Evolutionary conservation across 2,329 filamentous ascomycete species (phyloP).

Genomic region (Sclerotinia spermophila): DNA sequence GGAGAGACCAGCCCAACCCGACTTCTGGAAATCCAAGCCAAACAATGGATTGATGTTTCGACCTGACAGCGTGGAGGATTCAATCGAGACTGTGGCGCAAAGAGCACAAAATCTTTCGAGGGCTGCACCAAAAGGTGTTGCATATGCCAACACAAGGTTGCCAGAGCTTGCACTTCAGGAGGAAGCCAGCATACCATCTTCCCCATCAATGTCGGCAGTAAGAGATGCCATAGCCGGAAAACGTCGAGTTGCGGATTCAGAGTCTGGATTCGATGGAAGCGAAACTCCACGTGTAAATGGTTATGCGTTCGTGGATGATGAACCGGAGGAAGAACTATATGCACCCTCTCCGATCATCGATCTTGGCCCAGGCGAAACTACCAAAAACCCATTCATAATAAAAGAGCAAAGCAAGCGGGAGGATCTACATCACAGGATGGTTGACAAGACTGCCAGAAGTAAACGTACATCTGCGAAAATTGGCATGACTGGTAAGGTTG

Average conservation of each 20-base stretch:
- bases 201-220: slow-evolving; percentile 80
- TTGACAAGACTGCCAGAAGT: slow-evolving; percentile 72
- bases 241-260: slow-evolving; percentile 58
- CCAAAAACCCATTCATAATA: slow-evolving; percentile 77
- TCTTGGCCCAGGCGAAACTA: slow-evolving; percentile 57
- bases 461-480: slow-evolving; percentile 61
- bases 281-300: slow-evolving; percentile 91
- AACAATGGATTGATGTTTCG: slow-evolving; percentile 86
- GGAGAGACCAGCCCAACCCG: slow-evolving; percentile 70
- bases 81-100: slow-evolving; percentile 60
- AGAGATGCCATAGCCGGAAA: slow-evolving; percentile 78
- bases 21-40: slow-evolving; percentile 71
- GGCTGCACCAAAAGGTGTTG: slow-evolving; percentile 71
- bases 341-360: slow-evolving; percentile 47
- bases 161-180: slow-evolving; percentile 46
- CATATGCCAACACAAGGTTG: slow-evolving; percentile 81
- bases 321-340: slow-evolving; percentile 50
- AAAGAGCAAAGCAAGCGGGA: slow-evolving; percentile 72
- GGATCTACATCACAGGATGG: slow-evolving; percentile 78
- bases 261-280: slow-evolving; percentile 53
- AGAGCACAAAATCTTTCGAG: slow-evolving; percentile 66
- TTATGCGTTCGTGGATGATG: slow-evolving; percentile 90
- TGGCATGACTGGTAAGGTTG: slow-evolving; percentile 57
- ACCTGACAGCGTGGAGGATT: slow-evolving; percentile 62
- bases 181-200: slow-evolving; percentile 56